phyloP scores from a whole-genome alignment of 805 yeast species.

The Kuraishia capsulata region DNA sequence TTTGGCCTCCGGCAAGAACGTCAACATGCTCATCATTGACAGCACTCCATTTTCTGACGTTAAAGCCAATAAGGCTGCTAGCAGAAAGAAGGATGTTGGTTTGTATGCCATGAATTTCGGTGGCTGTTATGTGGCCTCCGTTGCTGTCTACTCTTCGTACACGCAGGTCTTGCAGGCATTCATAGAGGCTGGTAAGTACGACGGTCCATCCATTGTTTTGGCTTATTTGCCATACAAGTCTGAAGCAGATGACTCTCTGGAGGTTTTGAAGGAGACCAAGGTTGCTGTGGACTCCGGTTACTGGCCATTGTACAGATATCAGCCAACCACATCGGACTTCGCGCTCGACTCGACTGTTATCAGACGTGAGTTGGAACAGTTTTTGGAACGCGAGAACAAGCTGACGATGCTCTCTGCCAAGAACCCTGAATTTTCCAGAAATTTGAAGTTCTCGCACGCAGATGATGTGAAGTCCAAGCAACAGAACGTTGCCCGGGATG shows the following conservation, averaged over 20 bases:
- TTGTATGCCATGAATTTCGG: slow-evolving; percentile 92
- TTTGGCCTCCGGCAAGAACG: slow-evolving; percentile 61
- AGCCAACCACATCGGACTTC: slow-evolving; percentile 63
- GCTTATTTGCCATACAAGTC: slow-evolving; percentile 76
- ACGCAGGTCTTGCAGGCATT: slow-evolving; percentile 87
- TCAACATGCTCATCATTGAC: slow-evolving; percentile 82
- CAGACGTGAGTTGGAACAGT: slow-evolving; percentile 64
- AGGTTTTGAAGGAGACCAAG: slow-evolving; percentile 79
- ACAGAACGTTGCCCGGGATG: slow-evolving; percentile 60
- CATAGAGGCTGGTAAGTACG: slow-evolving; percentile 78
- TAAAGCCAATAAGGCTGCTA: slow-evolving; percentile 29
- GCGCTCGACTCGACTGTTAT: slow-evolving; percentile 78
- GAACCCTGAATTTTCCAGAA: slow-evolving; percentile 70
- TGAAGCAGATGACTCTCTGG: slow-evolving; percentile 61
- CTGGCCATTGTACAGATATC: slow-evolving; percentile 90
- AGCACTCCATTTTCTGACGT: slow-evolving; percentile 56
- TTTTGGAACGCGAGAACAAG: slow-evolving; percentile 85
- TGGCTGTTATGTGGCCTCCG: slow-evolving; percentile 84
- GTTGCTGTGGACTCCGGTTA: slow-evolving; percentile 87
- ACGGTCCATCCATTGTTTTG: slow-evolving; percentile 86
- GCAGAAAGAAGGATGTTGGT: slow-evolving; percentile 86
- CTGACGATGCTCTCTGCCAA: slow-evolving; percentile 64
- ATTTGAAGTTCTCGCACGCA: slow-evolving; percentile 54
- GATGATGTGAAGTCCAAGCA: slow-evolving; percentile 52
- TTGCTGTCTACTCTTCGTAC: slow-evolving; percentile 88